Evolutionary conservation across 1,284 basidiomycete genomes (phyloP), one percentile per base, ranked within the genome.

Genomic region (Heliocybe sulcata): DNA sequence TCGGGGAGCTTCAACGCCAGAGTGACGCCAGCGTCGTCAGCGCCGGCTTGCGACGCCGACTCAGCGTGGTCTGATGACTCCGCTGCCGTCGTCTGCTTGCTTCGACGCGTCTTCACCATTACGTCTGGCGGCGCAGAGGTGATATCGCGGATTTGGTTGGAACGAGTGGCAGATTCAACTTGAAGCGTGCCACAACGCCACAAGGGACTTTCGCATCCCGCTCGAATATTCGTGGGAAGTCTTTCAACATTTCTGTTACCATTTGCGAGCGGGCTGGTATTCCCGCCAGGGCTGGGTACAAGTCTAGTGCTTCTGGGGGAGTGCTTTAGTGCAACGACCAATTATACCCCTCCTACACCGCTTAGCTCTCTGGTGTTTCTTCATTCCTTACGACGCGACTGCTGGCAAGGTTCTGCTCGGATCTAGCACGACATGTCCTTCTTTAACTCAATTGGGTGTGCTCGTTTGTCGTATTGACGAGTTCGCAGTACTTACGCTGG

Each of bases 391-490:
- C 47, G 47, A 25, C 38, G 38, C 16, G 38, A 16, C 38, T 47
- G 47, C 12, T 26, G 47, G 27, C 47, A 22, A 16, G 10, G n/a
- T 25, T 26, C 47, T 26, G 16, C 19, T 42, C 16, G 16, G 8
- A 20, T 26, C 26, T 31, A 51, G 2, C 57, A 8, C 25, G 23
- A 42, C 54, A 88, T 88, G 85, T 88, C 86, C 33, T 89, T 89
- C 70, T 87, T 90, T 71, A 88, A 87, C 65, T 84, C 85, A 25
- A 78, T 90, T 48, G 82, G 87, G 87, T 88, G 60, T 55, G 81
- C 71, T 26, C 47, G 25, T 53, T 53, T 51, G 14, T 29, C 1
- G 58, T 54, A 51, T 57, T 45, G 47, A 29, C 11, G 16, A 33
- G 4, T 35, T 10, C 49, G 12, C 29, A 26, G 53, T 54, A 47